phyloP scores from a whole-genome alignment of 108 stramenopile species.

The Bacterosira constricta region DNA sequence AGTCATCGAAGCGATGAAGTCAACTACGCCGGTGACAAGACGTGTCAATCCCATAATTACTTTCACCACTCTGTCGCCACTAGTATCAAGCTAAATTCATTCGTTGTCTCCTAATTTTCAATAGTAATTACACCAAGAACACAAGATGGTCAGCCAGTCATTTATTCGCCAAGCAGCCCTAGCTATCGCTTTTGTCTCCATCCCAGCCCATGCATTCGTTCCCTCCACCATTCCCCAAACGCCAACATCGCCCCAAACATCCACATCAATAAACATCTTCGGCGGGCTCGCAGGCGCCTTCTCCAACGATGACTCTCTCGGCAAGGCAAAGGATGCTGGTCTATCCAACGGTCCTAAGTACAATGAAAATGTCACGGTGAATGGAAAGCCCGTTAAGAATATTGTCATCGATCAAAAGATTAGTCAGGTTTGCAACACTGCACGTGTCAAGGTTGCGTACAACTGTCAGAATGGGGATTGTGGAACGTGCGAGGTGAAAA shows the following conservation, averaged over 20 bases:
- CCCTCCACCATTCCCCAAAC: not conserved
- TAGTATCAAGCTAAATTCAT: no score
- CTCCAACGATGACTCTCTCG: conserved; percentile 77
- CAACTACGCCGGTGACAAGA: no score
- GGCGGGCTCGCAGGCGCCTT: conserved; percentile 80
- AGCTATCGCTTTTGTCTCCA: not conserved
- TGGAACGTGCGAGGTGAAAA: conserved; percentile 72
- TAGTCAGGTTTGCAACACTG: conserved; percentile 68
- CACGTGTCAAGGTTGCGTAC: conserved; percentile 83
- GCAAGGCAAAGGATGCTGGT: conserved; percentile 70
- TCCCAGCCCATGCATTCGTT: not conserved
- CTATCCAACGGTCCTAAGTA: conserved; percentile 66
- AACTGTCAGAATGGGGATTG: conserved; percentile 90
- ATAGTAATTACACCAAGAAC: not conserved
- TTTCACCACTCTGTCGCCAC: no score
- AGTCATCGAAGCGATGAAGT: no score
- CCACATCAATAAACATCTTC: conserved; percentile 61
- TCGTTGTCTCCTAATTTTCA: not conserved
- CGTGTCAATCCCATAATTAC: no score
- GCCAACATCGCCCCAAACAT: not conserved
- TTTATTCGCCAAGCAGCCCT: not conserved
- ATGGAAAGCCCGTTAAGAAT: conserved; percentile 75
- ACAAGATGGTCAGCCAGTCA: not conserved
- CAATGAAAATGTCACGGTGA: conserved; percentile 82
- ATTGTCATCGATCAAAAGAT: conserved; percentile 85